Base-by-base conservation (phyloP, 73 alveolate genomes). In the Strombidium stylifer region DNA sequence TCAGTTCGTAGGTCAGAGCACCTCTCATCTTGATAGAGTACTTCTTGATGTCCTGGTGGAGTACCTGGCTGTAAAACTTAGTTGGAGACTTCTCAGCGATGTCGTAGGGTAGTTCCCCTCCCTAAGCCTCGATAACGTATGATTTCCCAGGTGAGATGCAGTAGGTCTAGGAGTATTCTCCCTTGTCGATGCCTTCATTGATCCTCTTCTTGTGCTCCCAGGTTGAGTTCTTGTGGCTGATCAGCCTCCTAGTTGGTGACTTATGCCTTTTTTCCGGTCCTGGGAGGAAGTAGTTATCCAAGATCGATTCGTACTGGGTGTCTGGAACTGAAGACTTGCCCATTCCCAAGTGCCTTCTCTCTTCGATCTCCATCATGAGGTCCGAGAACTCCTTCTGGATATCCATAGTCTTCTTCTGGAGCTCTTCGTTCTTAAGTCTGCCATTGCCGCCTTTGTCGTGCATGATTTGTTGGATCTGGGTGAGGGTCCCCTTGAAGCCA, bases 101-200 rank as follows among this genome's bases (percentile, higher is more conserved):
- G 48, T 60, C 42, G 31, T 60, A 60, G 60, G 37, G 37, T 12
- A 60, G 46, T n/a, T 18, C 32, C 5, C 74, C 74, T 3, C 74
- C 74, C 19, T 60, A 60, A 10, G 74, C 61, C 74, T 60, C 74
- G 27, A 60, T 60, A 41, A 60, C 74, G 54, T 60, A 60, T 4
- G 45, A 12, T 49, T 60, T 60, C 16, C 74, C 74, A 23, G 74
- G 74, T 32, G 57, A 50, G 35, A 60, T 50, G 15, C 57, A 32
- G 49, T 60, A 60, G 4, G 15, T 37, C 6, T 40, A 60, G 25
- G 74, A 28, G 26, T 60, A 60, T 21, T 60, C 74, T 40, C 61
- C 60, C 49, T 60, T 60, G 25, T 37, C 46, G 35, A 60, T 41
- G n/a, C 15, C n/a, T 2, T 16, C 54, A 12, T 60, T 19, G 48